Evolutionary conservation across 2,329 filamentous ascomycete genomes (phyloP), one percentile per base, ranked within the genome.

Genomic region (Cytospora chrysosperma): DNA sequence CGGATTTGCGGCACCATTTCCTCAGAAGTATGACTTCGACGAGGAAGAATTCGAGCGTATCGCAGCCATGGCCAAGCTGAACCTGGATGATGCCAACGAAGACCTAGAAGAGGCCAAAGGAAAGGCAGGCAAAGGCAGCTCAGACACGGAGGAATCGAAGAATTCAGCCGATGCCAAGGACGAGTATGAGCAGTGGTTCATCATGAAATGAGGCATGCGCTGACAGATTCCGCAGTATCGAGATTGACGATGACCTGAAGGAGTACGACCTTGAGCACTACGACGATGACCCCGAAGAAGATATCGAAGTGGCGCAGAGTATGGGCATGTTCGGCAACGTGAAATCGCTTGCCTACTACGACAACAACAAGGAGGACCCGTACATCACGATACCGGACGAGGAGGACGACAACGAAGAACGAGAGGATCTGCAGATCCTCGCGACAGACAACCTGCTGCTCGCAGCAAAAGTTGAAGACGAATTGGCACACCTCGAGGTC

Each of bases 191-290:
- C 7, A 24, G 8, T 19, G 30, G 34, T 55, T 57, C 43, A 64
- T 65, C 12, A 1, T 26, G 43, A n/a, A 27, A 13, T 4, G 24
- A 34, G n/a, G 17, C 27, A 12, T 59, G 28, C 52, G 67, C 70
- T 72, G 61, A 73, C 47, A n/a, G 8, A 2, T 6, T 49, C 37
- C n/a, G 27, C 68, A 85, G 82, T 21, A 74, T 79, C 59, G 75
- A 79, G 62, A 79, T 86, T 68, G 92, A 97, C 72, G 92, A 96
- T 69, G 93, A 97, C 74, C 83, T 99, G 56, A 95, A 94, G 77
- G 93, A 99, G 77, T 99, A 97, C 77, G 89, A 99, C 73, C 84
- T 99, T 61, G 94, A 98, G 68, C 88, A 97, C 76, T 99, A 99
- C 75, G 95, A 99, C 71, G 90, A 95, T 69, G 91, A 95, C 54